Evolutionary conservation across 164 flowering plant genomes (phyloP).

Genomic region (Tetrastigma voinierianum): DNA sequence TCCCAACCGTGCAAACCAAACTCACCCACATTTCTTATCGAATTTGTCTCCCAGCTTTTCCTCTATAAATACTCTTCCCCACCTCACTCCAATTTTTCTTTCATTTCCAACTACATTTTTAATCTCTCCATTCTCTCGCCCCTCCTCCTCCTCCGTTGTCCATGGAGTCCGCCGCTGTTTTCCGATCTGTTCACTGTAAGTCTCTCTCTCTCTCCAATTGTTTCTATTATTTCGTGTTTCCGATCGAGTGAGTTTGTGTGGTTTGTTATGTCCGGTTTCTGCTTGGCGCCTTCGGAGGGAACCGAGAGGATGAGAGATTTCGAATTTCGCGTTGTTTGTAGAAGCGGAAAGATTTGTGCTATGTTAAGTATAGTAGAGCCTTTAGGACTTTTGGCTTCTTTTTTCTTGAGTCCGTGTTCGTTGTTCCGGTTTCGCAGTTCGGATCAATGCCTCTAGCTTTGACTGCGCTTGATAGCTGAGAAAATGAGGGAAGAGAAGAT

Average conservation of each 20-base stretch:
- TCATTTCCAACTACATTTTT: too few species aligned
- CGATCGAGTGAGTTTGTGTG: too few species aligned
- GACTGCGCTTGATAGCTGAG: too few species aligned
- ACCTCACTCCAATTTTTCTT: not conserved
- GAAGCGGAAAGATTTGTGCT: not conserved
- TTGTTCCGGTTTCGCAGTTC: not conserved
- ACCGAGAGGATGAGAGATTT: too few species aligned
- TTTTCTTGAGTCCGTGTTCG: too few species aligned
- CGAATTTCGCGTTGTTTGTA: not conserved
- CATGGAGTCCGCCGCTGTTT: slow-evolving; percentile 56
- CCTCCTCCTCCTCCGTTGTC: slow-evolving; percentile 1
- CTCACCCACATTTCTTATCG: slow-evolving; percentile 4
- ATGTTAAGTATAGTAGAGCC: too few species aligned
- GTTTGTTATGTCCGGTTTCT: too few species aligned
- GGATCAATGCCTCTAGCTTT: not conserved
- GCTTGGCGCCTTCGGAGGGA: too few species aligned
- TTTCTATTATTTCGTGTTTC: not conserved
- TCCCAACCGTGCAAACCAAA: slow-evolving; percentile 12
- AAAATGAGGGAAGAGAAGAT: too few species aligned
- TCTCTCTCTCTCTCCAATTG: slow-evolving; percentile 18
- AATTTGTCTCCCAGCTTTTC: slow-evolving; percentile 1
- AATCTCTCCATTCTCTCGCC: not conserved
- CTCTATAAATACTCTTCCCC: not conserved
- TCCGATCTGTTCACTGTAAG: slow-evolving; percentile 52
- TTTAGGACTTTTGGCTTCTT: too few species aligned